These are phyloP conservation scores for Mucor mucedo DNA, from an alignment of 371 early-diverging fungal genomes.

Conservation along the genomic window DNA sequence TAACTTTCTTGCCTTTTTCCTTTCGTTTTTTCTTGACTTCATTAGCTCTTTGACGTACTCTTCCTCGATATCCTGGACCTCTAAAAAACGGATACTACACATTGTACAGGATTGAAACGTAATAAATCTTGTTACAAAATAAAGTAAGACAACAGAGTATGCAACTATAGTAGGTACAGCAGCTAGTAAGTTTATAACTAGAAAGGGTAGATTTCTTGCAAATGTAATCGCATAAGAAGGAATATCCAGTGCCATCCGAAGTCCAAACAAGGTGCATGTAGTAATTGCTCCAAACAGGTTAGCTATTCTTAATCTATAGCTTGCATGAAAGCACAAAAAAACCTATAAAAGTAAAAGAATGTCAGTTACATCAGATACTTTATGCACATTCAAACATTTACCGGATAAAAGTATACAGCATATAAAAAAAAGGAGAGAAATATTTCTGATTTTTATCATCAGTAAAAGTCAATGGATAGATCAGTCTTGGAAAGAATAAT, in stretches of 20 bases:
- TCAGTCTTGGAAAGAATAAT: not conserved
- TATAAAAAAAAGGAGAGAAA: conserved; percentile 56
- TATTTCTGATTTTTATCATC: conserved; percentile 37
- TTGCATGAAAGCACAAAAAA: conserved; percentile 51
- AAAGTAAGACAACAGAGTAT: conserved; percentile 29
- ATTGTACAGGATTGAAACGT: conserved; percentile 33
- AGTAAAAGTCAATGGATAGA: not conserved
- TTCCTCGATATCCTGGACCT: conserved; percentile 51
- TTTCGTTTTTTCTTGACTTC: not conserved
- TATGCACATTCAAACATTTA: conserved; percentile 11
- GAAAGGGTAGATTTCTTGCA: conserved; percentile 40
- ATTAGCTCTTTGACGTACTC: conserved; percentile 38
- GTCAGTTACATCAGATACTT: not conserved
- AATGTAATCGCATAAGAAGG: conserved; percentile 44
- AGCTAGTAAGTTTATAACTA: conserved; percentile 38
- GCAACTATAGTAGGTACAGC: conserved; percentile 43
- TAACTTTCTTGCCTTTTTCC: not conserved
- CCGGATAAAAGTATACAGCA: conserved; percentile 58
- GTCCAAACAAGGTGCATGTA: conserved; percentile 35
- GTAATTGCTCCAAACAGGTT: conserved; percentile 38
- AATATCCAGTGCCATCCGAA: conserved; percentile 41
- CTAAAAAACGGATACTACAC: conserved; percentile 36
- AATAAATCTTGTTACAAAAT: conserved; percentile 33
- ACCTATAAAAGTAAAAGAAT: conserved; percentile 18
- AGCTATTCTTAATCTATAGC: conserved; percentile 45